A percentile compares a stretch with the other conserved stretches of the same genome.
Conservation (phyloP, 2,329 filamentous ascomycete genomes). For the Aureobasidium sp. region DNA sequence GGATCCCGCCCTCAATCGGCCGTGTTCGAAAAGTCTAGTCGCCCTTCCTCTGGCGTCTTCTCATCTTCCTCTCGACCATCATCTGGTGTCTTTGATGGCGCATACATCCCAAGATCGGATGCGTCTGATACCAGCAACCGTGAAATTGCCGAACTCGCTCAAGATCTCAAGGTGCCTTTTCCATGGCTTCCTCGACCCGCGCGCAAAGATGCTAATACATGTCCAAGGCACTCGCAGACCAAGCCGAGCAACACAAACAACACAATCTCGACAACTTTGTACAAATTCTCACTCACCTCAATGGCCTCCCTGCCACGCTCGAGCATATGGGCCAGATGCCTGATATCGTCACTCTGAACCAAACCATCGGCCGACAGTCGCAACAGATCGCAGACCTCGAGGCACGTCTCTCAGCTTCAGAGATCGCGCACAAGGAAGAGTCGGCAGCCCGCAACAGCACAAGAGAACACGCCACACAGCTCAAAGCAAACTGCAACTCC, state of each 20-base stretch:
- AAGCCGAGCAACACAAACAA: constrained; percentile 6
- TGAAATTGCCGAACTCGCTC: neutral
- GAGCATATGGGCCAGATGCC: constrained; percentile 6
- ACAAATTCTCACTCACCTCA: constrained; percentile 3
- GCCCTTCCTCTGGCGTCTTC: constrained; percentile 1
- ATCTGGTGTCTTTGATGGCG: neutral
- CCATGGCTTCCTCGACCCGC: too few species aligned
- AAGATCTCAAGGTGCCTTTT: constrained; percentile 1
- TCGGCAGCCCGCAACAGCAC: neutral
- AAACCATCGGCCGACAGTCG: constrained; percentile 1
- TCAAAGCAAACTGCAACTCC: neutral
- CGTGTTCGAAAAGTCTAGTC: neutral
- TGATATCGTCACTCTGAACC: neutral
- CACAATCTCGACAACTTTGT: constrained; percentile 10
- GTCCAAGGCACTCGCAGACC: constrained; percentile 4
- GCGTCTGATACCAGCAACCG: constrained; percentile 1
- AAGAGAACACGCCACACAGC: neutral
- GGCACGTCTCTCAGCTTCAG: neutral
- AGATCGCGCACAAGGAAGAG: neutral
- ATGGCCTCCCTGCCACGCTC: constrained; percentile 6
- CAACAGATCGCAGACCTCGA: constrained; percentile 9
- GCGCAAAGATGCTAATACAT: neutral
- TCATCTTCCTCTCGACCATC: constrained; percentile 1
- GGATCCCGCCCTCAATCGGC: neutral
- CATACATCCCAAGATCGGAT: neutral